A percentile compares a stretch with the other conserved stretches of the same genome.
phyloP scores from a whole-genome alignment of 169 alveolate genomes.

The Plasmodium vinckei region DNA sequence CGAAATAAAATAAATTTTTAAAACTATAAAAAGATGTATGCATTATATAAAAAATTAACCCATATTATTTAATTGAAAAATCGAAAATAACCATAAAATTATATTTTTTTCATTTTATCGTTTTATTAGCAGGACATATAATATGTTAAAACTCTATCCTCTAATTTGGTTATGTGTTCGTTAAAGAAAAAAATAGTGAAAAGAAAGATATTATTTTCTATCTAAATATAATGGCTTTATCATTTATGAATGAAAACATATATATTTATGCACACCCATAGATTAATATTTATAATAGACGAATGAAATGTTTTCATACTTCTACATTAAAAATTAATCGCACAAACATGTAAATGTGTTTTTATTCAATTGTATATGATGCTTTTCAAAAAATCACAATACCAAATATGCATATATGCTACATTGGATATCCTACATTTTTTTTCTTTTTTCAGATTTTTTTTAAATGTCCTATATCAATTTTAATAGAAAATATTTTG shows the following conservation, averaged over 20 bases:
- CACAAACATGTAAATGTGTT: background rate
- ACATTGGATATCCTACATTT: background rate
- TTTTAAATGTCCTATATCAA: constrained; percentile 27
- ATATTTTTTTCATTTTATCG: constrained; percentile 11
- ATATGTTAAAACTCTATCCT: constrained; percentile 64
- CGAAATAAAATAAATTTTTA: background rate
- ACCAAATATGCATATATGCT: background rate
- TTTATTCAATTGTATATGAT: background rate
- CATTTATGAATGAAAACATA: background rate
- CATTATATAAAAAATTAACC: background rate
- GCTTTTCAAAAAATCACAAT: background rate
- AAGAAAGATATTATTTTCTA: constrained; percentile 1
- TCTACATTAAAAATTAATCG: too few relatives aligned
- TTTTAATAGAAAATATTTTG: constrained; percentile 45
- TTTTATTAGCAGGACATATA: constrained; percentile 35
- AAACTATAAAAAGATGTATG: background rate
- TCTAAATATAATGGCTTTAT: background rate
- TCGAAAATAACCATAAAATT: background rate
- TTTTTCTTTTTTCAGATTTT: constrained; percentile 35
- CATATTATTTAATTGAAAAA: background rate
- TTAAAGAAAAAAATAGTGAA: constrained; percentile 26
- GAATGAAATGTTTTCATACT: background rate
- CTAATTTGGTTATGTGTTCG: constrained; percentile 74
- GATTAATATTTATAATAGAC: background rate
- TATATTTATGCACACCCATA: background rate